Conservation (phyloP, 305 asterid species). For the Fraxinus sp. region DNA sequence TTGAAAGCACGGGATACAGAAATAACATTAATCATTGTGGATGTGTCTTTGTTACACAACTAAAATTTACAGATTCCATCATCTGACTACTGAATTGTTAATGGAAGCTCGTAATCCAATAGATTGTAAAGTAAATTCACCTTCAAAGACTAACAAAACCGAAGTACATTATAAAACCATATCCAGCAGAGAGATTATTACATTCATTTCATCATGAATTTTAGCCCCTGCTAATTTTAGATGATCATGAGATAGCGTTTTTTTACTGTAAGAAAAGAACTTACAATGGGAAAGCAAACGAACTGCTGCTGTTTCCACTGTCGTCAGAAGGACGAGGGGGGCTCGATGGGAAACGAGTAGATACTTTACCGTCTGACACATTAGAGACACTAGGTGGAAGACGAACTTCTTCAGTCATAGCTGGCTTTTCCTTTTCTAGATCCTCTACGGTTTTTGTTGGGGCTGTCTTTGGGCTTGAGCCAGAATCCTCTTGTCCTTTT, state of each 20-base stretch:
- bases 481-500: neutral
- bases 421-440: constrained; percentile 20
- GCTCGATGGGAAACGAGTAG: constrained; percentile 26
- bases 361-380: constrained; percentile 25
- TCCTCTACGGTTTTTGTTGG: constrained; percentile 8
- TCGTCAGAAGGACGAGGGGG: constrained; percentile 61
- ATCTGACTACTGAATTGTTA: neutral
- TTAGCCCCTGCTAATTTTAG: neutral
- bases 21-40: neutral
- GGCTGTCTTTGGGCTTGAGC: constrained; percentile 17
- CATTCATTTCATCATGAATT: neutral
- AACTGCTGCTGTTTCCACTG: constrained; percentile 56
- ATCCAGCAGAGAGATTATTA: neutral
- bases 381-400: constrained; percentile 25
- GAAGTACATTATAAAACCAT: neutral
- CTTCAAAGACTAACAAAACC: neutral
- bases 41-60: neutral
- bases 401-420: constrained; percentile 15
- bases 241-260: neutral
- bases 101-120: neutral
- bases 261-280: constrained; percentile 19
- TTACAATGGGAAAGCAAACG: constrained; percentile 95
- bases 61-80: neutral
- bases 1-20: neutral
- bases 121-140: neutral